A percentile compares a stretch with the other conserved stretches of the same genome.
Conservation (phyloP, 257 asterid genomes). For the Haberlea rhodopensis region DNA sequence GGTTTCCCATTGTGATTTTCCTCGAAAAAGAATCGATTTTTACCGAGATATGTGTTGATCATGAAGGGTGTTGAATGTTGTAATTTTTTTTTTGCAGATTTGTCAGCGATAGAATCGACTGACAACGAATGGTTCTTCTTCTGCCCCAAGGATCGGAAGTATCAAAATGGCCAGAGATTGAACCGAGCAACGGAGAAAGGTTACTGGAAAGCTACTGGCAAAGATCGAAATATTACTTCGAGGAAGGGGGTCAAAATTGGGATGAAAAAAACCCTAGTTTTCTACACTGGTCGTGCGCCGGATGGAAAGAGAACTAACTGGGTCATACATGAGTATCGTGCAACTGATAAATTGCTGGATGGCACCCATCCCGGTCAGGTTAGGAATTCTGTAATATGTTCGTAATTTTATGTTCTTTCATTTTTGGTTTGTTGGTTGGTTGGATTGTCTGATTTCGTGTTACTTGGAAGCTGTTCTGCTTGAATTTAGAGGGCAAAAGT, state of each 20-base stretch:
- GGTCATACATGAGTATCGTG: conserved; percentile 99
- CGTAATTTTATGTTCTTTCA: too few relatives aligned
- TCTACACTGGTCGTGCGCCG: conserved; percentile 92
- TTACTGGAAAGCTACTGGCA: conserved; percentile 99
- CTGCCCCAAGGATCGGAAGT: conserved; percentile 97
- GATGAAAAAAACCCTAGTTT: conserved; percentile 89
- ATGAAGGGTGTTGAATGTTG: conserved; percentile 7
- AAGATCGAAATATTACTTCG: conserved; percentile 69
- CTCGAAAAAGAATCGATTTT: not conserved
- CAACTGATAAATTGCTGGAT: conserved; percentile 74
- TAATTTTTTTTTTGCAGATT: conserved; percentile 46
- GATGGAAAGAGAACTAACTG: conserved; percentile 90
- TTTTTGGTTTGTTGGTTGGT: too few relatives aligned
- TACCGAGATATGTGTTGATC: not conserved
- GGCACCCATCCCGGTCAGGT: conserved; percentile 99
- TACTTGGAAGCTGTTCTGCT: not conserved
- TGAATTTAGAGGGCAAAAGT: not conserved
- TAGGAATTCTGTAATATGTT: conserved; percentile 17
- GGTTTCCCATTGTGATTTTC: not conserved
- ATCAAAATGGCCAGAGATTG: conserved; percentile 88
- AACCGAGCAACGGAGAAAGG: conserved; percentile 88
- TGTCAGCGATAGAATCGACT: conserved; percentile 65
- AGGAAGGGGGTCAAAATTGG: conserved; percentile 82
- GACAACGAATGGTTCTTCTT: conserved; percentile 99
- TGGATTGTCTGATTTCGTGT: not conserved